Evolutionary conservation across 1,284 basidiomycete species (phyloP), one percentile per base, ranked within the genome.

Genomic region (Irpex sp.): DNA sequence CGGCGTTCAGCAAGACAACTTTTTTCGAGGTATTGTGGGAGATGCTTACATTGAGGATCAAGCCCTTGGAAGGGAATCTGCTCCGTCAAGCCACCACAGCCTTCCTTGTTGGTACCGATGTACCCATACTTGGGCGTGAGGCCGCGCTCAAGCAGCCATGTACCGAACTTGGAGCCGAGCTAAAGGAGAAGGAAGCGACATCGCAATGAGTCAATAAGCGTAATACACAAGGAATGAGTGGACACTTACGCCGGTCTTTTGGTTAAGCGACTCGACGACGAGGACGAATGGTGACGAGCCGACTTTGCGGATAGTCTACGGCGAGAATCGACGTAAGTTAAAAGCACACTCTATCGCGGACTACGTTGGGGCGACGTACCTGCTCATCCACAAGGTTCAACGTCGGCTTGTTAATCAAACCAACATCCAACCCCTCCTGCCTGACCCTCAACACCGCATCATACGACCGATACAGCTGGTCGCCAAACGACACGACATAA

Each of bases 211-310:
- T 26, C 26, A 4, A 4, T 26, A 26, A 4, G 26, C 26, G 3
- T 26, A 26, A 26, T 26, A 19, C 50, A 0, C 4, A 46, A 50
- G 43, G 51, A 54, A 57, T 50, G 21, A 46, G 33, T 65, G 35
- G 51, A 61, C 37, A 76, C 86, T 59, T 74, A 90, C 88, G 15
- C 91, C 92, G 11, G 92, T 94, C 84, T 91, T 92, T 76, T 90
- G 88, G 79, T 92, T 94, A 62, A 90, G 79, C n/a, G 90, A 89
- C 77, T 94, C 93, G 21, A 90, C 92, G 49, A 94, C 85, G 43
- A 94, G 82, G 21, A 94, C 90, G 74, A 94, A 94, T 43, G 81
- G 83, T 67, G 82, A 88, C 26, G 78, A 71, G 17, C 93, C 92
- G 60, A 90, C 82, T 79, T 92, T 91, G 73, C 73, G 81, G 68